A percentile compares a stretch with the other conserved stretches of the same genome.
Evolutionary conservation across 768 basidiomycete genomes (phyloP).

Genomic region (Naganishia friedmannii): DNA sequence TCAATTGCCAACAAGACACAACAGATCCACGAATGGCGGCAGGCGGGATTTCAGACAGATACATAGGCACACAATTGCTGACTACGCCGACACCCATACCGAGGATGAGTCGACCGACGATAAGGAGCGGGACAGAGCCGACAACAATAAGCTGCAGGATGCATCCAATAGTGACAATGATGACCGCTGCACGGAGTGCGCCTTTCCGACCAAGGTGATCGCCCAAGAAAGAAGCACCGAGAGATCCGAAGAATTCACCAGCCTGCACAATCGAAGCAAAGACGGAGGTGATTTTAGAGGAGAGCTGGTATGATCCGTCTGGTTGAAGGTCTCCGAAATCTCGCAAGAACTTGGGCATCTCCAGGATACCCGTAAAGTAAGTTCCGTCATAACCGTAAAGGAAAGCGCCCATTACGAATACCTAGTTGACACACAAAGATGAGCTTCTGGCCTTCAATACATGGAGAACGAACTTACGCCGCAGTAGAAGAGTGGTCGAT

Average conservation of each 20-base stretch:
- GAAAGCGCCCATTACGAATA: constrained; percentile 33
- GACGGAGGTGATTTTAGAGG: constrained; percentile 38
- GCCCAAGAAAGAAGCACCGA: constrained; percentile 48
- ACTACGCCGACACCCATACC: constrained; percentile 49
- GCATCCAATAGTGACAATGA: constrained; percentile 44
- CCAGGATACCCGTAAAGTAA: constrained; percentile 47
- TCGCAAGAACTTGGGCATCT: constrained; percentile 35
- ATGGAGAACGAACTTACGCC: neutral
- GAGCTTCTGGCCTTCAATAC: neutral
- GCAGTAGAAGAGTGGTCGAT: constrained; percentile 29
- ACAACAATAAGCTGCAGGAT: constrained; percentile 43
- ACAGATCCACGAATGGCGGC: constrained; percentile 48
- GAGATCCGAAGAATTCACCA: constrained; percentile 51
- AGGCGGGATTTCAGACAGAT: constrained; percentile 51
- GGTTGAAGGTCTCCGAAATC: constrained; percentile 38
- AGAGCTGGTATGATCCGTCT: constrained; percentile 33
- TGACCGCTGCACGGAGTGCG: constrained; percentile 39
- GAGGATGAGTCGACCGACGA: constrained; percentile 50
- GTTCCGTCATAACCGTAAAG: constrained; percentile 45
- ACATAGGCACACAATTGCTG: constrained; percentile 48
- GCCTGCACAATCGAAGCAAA: constrained; percentile 50
- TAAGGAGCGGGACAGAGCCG: constrained; percentile 32
- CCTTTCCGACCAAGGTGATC: constrained; percentile 49
- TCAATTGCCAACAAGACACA: constrained; percentile 50
- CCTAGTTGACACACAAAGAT: constrained; percentile 5